Percentiles rank a stretch among this genome's conserved stretches.
Conservation (phyloP, 1,284 basidiomycete genomes). For the Naganishia cerealis region DNA sequence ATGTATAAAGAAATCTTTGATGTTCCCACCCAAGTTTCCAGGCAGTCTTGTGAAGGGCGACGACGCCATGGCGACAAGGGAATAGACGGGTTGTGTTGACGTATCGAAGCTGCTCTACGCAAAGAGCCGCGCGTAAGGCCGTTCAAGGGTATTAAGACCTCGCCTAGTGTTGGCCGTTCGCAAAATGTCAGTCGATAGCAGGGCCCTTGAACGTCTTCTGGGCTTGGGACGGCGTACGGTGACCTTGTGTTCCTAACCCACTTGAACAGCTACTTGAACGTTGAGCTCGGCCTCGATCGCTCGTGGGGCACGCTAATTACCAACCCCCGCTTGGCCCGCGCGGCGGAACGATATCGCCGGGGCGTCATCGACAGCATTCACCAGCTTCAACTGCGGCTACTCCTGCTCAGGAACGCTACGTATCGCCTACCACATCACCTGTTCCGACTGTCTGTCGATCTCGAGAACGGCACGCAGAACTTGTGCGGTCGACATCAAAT, state of each 20-base stretch:
- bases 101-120: too few relatives aligned
- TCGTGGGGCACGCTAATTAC: not conserved
- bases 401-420: too few relatives aligned
- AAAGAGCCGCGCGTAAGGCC: too few relatives aligned
- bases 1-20: conserved; percentile 35
- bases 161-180: too few relatives aligned
- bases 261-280: not conserved
- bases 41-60: not conserved
- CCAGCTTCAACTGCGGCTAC: too few relatives aligned
- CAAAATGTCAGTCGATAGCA: too few relatives aligned
- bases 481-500: not conserved
- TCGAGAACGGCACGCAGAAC: not conserved
- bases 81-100: not conserved
- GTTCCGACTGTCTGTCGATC: not conserved
- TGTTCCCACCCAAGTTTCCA: not conserved
- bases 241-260: too few relatives aligned
- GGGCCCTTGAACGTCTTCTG: too few relatives aligned
- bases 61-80: not conserved
- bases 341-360: not conserved
- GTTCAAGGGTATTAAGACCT: too few relatives aligned
- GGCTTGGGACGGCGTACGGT: too few relatives aligned
- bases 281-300: not conserved
- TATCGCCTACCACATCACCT: too few relatives aligned
- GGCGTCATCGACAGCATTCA: too few relatives aligned
- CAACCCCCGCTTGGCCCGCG: conserved; percentile 8